Evolutionary conservation across 2,329 filamentous ascomycete species (phyloP).

Genomic region (Phyllosticta citrichinensis): DNA sequence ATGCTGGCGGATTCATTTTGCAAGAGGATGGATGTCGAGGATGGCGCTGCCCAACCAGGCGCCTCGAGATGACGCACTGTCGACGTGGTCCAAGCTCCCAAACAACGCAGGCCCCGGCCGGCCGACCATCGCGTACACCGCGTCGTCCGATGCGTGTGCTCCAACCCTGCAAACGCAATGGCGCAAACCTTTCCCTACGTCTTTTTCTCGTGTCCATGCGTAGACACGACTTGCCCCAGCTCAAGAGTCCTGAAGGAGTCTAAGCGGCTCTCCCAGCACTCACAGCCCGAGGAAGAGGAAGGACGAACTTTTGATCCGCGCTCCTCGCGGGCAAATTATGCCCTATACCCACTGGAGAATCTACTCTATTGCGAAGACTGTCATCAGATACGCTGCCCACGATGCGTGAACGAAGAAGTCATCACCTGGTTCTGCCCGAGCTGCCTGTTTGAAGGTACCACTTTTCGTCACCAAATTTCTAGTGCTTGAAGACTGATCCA

Average conservation of each 20-base stretch:
- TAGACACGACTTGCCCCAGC: constrained; percentile 24
- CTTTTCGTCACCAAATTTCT: not conserved
- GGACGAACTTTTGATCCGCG: constrained; percentile 79
- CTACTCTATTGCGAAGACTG: constrained; percentile 96
- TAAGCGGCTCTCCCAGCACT: constrained; percentile 24
- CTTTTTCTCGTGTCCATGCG: constrained; percentile 56
- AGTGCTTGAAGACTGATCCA: not conserved
- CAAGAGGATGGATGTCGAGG: not conserved
- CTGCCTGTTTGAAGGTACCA: constrained; percentile 72
- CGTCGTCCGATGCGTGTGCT: not conserved
- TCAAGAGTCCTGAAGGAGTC: constrained; percentile 23
- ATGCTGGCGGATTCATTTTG: constrained; percentile 23
- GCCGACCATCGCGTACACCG: not conserved
- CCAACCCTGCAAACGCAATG: constrained; percentile 28
- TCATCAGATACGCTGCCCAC: constrained; percentile 85
- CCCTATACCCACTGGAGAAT: constrained; percentile 85
- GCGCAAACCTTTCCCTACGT: constrained; percentile 52
- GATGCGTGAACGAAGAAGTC: constrained; percentile 88
- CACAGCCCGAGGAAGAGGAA: constrained; percentile 47
- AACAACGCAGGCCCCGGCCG: not conserved
- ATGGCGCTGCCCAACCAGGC: not conserved
- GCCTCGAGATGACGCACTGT: constrained; percentile 4
- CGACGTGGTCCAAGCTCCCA: constrained; percentile 7
- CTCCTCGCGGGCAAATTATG: constrained; percentile 76
- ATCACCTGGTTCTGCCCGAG: constrained; percentile 92